A percentile compares a stretch with the other conserved stretches of the same genome.
These are phyloP conservation scores for Fusarium sp. DNA, from an alignment of 2,329 filamentous ascomycete species.

Conservation along the genomic window DNA sequence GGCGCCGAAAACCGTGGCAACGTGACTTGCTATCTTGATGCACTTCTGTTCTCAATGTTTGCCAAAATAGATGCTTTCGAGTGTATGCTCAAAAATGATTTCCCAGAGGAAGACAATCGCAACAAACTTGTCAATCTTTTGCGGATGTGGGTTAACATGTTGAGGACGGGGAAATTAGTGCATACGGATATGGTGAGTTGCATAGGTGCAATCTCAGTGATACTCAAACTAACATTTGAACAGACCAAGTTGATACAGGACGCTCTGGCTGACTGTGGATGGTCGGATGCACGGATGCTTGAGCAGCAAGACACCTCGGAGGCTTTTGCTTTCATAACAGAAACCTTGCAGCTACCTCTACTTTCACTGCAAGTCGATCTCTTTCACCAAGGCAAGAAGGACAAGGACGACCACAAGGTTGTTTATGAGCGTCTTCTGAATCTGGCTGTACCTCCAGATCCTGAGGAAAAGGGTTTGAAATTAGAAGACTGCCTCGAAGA, in stretches of 20 bases:
- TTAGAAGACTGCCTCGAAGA: slow-evolving; percentile 91
- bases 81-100: slow-evolving; percentile 84
- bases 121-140: slow-evolving; percentile 79
- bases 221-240: slow-evolving; percentile 29
- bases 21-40: slow-evolving; percentile 95
- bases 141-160: slow-evolving; percentile 91
- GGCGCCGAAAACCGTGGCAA: slow-evolving; percentile 86
- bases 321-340: slow-evolving; percentile 93
- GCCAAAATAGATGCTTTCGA: slow-evolving; percentile 89
- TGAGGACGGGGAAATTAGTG: slow-evolving; percentile 85
- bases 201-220: not conserved
- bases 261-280: slow-evolving; percentile 83
- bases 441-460: slow-evolving; percentile 83
- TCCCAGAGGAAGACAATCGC: slow-evolving; percentile 71
- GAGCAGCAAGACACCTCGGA: slow-evolving; percentile 95
- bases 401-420: slow-evolving; percentile 90
- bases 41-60: slow-evolving; percentile 95
- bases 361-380: slow-evolving; percentile 93
- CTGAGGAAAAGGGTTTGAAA: slow-evolving; percentile 74
- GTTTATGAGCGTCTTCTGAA: slow-evolving; percentile 91
- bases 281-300: slow-evolving; percentile 79
- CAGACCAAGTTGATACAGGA: slow-evolving; percentile 86
- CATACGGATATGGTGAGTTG: slow-evolving; percentile 78
- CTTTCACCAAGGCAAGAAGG: slow-evolving; percentile 87
- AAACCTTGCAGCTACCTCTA: slow-evolving; percentile 84